Evolutionary conservation across 2,329 filamentous ascomycete genomes (phyloP), one percentile per base, ranked within the genome.

Genomic region (Penicillium sp.): DNA sequence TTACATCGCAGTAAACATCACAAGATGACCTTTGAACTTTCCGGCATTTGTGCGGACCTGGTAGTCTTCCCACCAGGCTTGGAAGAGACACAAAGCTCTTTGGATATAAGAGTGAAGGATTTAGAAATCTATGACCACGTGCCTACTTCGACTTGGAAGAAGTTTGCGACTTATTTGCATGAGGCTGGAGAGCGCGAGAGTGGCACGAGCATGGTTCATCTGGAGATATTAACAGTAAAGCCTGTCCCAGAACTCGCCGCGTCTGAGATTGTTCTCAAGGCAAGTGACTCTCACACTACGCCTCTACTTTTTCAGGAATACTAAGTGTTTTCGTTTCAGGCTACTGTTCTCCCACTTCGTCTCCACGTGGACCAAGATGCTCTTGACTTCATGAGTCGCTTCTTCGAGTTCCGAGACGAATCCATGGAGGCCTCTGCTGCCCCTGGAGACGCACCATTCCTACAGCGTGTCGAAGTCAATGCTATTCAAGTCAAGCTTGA

Each of bases 331-430:
- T 14, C 5, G 25, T 28, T 28, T 7, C 68, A 84, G 80, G 85
- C 86, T 14, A 90, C 87, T 0, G 75, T 99, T 17, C 82, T 98
- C 34, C 95, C 95, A 1, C 80, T 99, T 31, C 87, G 95, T 45
- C 82, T 99, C 1, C 95, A 99, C 73, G 93, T 99, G 37, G 95
- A 99, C 70, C 95, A 99, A 76, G 95, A 99, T 76, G 94, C 95
- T 0, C 84, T 99, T 4, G 95, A 99, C 73, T 99, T 99, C 73
- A 91, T 99, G 72, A 96, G 90, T 1, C 88, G 95, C 1, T 99
- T 99, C 81, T 99, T 99, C 70, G 93, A 96, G 69, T 99, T 99
- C 82, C 96, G 96, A 71, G 92, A 97, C 67, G 90, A 93, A 42
- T 79, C 79, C 1, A 71, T 69, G 0, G 69, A 75, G 17, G 79